These are phyloP conservation scores for Paralagenidium karlingii DNA, from an alignment of 352 stramenopile species.

Conservation along the genomic window DNA sequence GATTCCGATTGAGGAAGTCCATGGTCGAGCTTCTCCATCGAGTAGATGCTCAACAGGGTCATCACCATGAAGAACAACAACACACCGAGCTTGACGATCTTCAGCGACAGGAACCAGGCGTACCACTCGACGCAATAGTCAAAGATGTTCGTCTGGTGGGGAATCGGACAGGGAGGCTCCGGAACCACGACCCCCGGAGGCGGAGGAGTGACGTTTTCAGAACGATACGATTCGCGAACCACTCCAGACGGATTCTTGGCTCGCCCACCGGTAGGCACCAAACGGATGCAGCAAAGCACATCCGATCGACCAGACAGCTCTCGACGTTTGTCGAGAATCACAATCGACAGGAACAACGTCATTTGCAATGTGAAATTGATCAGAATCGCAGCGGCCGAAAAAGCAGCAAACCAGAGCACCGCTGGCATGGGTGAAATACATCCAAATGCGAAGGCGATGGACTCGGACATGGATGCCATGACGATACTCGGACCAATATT, in stretches of 20 bases:
- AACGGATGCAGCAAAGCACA: conserved; percentile 28
- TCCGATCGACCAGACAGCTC: conserved; percentile 46
- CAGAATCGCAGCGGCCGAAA: conserved; percentile 22
- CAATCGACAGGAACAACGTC: conserved; percentile 45
- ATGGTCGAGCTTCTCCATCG: conserved; percentile 33
- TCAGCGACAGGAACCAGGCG: conserved; percentile 18
- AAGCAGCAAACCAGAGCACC: conserved; percentile 46
- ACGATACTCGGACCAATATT: conserved; percentile 53
- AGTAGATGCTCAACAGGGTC: conserved; percentile 34
- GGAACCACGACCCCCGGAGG: conserved; percentile 9
- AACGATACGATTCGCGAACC: neutral
- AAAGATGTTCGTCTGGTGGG: conserved; percentile 20
- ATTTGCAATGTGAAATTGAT: conserved; percentile 51
- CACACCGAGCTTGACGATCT: conserved; percentile 39
- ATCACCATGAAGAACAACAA: conserved; percentile 30
- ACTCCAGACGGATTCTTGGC: too few species aligned
- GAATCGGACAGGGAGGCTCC: conserved; percentile 16
- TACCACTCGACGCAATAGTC: conserved; percentile 28
- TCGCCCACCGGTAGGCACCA: neutral
- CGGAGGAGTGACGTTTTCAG: conserved; percentile 9
- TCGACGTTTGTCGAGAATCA: conserved; percentile 56
- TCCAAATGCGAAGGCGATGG: conserved; percentile 30
- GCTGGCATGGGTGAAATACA: conserved; percentile 52
- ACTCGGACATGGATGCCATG: conserved; percentile 27
- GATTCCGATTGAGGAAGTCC: conserved; percentile 35